Conservation (phyloP, 352 stramenopile species). For the Globisporangium parvum region DNA sequence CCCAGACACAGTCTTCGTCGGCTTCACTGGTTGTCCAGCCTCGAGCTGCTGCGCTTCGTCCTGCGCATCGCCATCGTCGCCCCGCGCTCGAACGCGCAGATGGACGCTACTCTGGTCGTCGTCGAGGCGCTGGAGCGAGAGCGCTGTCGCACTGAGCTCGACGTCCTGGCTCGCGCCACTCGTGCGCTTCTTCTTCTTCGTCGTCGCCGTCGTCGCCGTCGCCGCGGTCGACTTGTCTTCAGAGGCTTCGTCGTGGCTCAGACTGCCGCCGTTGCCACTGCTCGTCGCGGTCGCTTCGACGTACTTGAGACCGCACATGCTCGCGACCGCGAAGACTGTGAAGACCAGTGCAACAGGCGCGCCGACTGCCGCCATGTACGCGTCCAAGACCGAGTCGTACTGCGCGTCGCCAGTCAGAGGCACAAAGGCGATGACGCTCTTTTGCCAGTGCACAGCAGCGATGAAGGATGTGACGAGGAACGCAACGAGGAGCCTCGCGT, state of each 20-base stretch:
- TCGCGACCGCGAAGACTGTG: constrained; percentile 37
- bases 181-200: constrained; percentile 5
- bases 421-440: constrained; percentile 40
- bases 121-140: constrained; percentile 4
- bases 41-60: background rate
- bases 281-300: constrained; percentile 17
- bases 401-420: constrained; percentile 17
- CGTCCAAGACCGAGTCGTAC: constrained; percentile 26
- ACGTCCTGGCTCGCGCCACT: background rate
- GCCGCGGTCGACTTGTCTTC: background rate
- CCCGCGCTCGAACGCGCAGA: constrained; percentile 5
- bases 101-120: constrained; percentile 3
- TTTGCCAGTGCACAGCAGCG: constrained; percentile 70
- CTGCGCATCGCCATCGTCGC: constrained; percentile 20
- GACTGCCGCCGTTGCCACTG: background rate
- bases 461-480: constrained; percentile 62
- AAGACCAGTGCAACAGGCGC: constrained; percentile 41
- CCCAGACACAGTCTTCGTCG: constrained; percentile 1
- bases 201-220: background rate
- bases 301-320: constrained; percentile 53
- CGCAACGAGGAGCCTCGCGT: constrained; percentile 32
- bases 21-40: constrained; percentile 14
- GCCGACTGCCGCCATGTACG: constrained; percentile 51
- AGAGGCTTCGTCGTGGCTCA: background rate
- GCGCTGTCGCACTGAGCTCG: constrained; percentile 1